phyloP scores from a whole-genome alignment of 805 yeast genomes.

The Pichia nanzhaoensis region DNA sequence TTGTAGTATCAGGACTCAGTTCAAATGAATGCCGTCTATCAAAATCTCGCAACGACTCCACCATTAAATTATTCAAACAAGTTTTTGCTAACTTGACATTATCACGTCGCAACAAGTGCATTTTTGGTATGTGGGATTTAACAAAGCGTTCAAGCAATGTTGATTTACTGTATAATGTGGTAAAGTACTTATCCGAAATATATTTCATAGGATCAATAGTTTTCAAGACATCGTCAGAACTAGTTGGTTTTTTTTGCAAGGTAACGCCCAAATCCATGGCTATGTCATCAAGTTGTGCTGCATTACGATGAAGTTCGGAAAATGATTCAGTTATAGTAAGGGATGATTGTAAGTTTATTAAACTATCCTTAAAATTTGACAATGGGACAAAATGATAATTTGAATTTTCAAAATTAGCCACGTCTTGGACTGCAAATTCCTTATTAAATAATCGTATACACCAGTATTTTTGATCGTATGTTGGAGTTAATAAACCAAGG shows the following conservation, averaged over 20 bases:
- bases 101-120: constrained; percentile 23
- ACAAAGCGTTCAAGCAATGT: constrained; percentile 26
- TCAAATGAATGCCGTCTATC: constrained; percentile 16
- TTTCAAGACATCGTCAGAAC: constrained; percentile 7
- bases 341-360: not conserved
- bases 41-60: constrained; percentile 17
- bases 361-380: not conserved
- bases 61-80: constrained; percentile 17
- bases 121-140: constrained; percentile 28
- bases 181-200: constrained; percentile 23
- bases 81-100: constrained; percentile 17
- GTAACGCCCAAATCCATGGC: not conserved
- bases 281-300: not conserved
- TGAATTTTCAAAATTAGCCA: too few relatives aligned
- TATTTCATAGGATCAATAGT: constrained; percentile 25
- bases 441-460: too few relatives aligned
- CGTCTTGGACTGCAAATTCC: too few relatives aligned
- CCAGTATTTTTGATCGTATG: too few relatives aligned
- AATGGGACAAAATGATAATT: too few relatives aligned
- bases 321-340: not conserved
- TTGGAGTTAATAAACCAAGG: too few relatives aligned
- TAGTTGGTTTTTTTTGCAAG: not conserved
- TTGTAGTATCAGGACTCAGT: not conserved
- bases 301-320: not conserved
- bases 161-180: constrained; percentile 22